phyloP scores from a whole-genome alignment of 1,284 basidiomycete species.

The Sporisorium iseilematis-ciliati region DNA sequence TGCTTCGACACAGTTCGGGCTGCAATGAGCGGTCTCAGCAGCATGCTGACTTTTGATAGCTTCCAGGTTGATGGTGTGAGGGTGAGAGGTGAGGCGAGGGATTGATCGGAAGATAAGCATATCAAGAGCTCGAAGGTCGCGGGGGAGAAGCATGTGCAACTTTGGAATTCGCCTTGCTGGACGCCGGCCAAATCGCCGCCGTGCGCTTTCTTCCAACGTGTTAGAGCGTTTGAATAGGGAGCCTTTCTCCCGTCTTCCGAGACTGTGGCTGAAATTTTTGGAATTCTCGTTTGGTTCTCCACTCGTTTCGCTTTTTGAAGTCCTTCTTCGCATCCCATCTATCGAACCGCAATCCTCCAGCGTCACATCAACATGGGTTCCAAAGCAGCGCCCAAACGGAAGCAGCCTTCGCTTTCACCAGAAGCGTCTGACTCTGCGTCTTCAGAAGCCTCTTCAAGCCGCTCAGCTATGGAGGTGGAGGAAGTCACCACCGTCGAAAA shows the following conservation, averaged over 20 bases:
- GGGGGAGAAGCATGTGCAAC: background rate
- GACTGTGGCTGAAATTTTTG: conserved; percentile 26
- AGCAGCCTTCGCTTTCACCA: conserved; percentile 7
- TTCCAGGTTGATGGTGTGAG: no score
- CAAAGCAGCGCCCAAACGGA: background rate
- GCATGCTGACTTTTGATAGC: conserved; percentile 7
- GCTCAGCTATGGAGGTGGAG: conserved; percentile 17
- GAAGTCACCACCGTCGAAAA: conserved; percentile 7
- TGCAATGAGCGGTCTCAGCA: background rate
- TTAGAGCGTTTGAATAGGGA: background rate
- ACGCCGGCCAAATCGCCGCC: conserved; percentile 30
- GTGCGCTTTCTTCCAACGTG: conserved; percentile 8
- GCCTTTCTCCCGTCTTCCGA: conserved; percentile 29
- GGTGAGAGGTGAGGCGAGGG: background rate
- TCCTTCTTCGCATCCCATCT: background rate
- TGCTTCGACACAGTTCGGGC: background rate
- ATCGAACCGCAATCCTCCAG: background rate
- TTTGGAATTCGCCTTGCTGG: conserved; percentile 7
- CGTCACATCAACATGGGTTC: conserved; percentile 10
- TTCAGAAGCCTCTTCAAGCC: conserved; percentile 33
- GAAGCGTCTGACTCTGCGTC: conserved; percentile 1
- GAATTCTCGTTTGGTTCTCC: conserved; percentile 25
- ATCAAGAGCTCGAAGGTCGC: background rate
- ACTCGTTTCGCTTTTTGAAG: background rate
- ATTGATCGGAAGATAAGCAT: background rate